Conservation (phyloP, 176 grass and related monocot genomes). For the Themeda triandra region DNA sequence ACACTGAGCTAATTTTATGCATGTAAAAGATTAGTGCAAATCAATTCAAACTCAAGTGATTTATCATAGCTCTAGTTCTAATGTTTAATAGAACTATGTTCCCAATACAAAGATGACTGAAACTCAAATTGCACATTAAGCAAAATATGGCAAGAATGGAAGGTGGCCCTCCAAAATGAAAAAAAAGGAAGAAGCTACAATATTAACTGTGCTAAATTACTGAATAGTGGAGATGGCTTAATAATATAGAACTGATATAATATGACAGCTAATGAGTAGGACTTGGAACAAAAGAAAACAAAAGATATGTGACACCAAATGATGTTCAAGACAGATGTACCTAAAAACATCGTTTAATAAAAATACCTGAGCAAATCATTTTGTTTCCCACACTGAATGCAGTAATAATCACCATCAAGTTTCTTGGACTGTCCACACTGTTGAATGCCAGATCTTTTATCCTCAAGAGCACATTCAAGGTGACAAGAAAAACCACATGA, state of each 20-base stretch:
- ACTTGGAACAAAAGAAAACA: neutral
- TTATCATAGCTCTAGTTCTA: neutral
- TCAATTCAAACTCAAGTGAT: too few relatives aligned
- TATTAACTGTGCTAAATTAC: neutral
- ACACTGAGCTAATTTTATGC: neutral
- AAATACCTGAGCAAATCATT: constrained; percentile 68
- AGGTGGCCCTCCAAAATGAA: too few relatives aligned
- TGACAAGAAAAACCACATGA: constrained; percentile 57
- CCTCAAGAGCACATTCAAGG: constrained; percentile 52
- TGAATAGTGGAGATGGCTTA: neutral
- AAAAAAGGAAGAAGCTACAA: neutral
- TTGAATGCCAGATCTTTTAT: constrained; percentile 38
- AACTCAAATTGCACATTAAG: neutral
- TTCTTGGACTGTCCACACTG: constrained; percentile 4
- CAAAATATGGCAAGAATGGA: neutral
- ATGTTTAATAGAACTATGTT: neutral
- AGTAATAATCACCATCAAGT: constrained; percentile 58
- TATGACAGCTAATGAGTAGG: constrained; percentile 3
- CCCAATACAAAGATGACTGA: neutral
- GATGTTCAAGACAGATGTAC: neutral
- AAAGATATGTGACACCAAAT: constrained; percentile 12
- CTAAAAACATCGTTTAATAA: neutral
- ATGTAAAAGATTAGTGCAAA: too few relatives aligned
- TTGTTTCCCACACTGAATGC: constrained; percentile 42
- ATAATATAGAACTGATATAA: neutral